A percentile compares a stretch with the other conserved stretches of the same genome.
Conservation (phyloP, 2,329 filamentous ascomycete genomes). For the Emmonsiellopsis sp. region DNA sequence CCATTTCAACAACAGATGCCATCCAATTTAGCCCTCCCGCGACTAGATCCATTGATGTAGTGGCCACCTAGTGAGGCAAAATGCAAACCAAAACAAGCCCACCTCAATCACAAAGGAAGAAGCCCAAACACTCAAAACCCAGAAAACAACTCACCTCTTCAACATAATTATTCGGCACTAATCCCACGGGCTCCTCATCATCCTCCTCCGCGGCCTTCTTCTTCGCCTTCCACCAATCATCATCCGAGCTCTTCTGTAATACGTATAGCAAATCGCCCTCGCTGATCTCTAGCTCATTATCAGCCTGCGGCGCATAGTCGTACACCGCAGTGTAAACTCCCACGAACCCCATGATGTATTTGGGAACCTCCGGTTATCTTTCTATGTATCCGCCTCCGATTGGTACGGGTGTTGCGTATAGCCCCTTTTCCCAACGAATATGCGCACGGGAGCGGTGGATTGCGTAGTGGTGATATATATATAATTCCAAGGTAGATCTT, state of each 20-base stretch:
- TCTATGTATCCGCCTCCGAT: not conserved
- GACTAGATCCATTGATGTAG: not conserved
- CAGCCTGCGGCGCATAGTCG: conserved; percentile 81
- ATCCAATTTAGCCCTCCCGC: not conserved
- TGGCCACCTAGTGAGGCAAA: not conserved
- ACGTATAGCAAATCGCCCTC: conserved; percentile 88
- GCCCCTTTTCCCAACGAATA: not conserved
- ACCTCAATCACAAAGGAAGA: not conserved
- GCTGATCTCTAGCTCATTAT: conserved; percentile 72
- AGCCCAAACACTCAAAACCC: not conserved
- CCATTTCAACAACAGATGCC: not conserved
- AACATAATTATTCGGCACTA: conserved; percentile 92
- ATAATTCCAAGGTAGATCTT: not conserved
- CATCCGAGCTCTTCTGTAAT: conserved; percentile 67
- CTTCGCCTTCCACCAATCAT: conserved; percentile 94
- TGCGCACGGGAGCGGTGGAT: not conserved
- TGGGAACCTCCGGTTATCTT: conserved; percentile 5
- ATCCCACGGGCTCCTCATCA: conserved; percentile 80
- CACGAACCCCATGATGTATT: conserved; percentile 68
- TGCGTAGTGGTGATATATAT: not conserved
- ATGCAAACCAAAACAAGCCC: not conserved
- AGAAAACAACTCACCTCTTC: conserved; percentile 61
- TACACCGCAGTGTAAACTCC: conserved; percentile 86
- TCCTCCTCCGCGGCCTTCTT: conserved; percentile 77
- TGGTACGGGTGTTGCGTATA: not conserved